phyloP scores from a whole-genome alignment of 2,329 filamentous ascomycete species.

The Trichophyton verrucosum region DNA sequence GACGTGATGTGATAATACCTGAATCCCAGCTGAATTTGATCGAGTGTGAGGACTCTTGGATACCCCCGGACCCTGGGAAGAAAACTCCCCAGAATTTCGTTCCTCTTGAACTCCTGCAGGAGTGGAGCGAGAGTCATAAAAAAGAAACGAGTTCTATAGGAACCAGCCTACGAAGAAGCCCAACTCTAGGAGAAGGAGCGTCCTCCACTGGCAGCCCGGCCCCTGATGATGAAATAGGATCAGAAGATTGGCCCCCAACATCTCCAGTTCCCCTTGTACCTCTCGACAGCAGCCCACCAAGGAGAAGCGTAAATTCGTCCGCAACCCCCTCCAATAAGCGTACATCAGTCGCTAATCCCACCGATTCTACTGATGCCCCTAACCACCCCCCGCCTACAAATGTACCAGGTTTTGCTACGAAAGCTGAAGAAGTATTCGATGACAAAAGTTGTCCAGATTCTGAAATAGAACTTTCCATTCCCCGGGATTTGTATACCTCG shows the following conservation, averaged over 20 bases:
- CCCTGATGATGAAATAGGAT: neutral
- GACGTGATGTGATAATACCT: constrained; percentile 35
- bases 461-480: constrained; percentile 10
- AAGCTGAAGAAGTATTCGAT: neutral
- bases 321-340: neutral
- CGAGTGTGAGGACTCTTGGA: constrained; percentile 31
- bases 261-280: neutral
- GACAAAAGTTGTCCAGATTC: neutral
- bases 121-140: constrained; percentile 18
- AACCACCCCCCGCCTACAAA: too few relatives aligned
- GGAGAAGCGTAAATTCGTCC: too few relatives aligned
- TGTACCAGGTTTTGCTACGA: neutral
- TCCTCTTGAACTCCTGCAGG: constrained; percentile 23
- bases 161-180: neutral
- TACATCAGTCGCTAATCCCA: neutral
- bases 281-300: neutral
- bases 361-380: neutral
- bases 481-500: constrained; percentile 5
- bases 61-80: constrained; percentile 24
- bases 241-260: neutral
- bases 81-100: constrained; percentile 22
- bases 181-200: neutral
- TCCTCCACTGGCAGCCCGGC: neutral
- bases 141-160: neutral
- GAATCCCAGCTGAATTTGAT: constrained; percentile 41